Percentiles rank a stretch among this genome's conserved stretches.
Conservation (phyloP, 163 green algal species). For the Coccomyxa subellipsoidea region DNA sequence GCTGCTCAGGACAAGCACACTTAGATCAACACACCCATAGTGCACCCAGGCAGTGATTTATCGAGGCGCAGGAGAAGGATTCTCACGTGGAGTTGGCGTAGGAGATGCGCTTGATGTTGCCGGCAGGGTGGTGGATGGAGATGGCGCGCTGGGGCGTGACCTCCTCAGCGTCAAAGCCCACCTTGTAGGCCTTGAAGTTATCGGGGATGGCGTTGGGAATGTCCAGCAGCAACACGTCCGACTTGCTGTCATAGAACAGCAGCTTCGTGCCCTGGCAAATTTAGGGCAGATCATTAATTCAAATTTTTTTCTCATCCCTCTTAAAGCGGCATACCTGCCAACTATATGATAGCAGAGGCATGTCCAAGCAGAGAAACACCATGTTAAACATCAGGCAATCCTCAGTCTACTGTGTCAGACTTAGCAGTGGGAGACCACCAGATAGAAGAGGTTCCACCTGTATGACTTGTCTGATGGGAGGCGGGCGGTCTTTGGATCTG, state of each 20-base stretch:
- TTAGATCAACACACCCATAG: too few species aligned
- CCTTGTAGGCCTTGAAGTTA: background rate
- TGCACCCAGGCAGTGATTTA: too few species aligned
- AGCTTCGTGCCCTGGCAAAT: background rate
- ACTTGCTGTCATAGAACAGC: constrained; percentile 9
- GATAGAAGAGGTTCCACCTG: background rate
- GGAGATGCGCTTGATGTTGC: constrained; percentile 15
- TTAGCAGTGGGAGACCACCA: too few species aligned
- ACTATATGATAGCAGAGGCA: too few species aligned
- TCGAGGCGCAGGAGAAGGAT: too few species aligned
- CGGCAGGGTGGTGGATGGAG: constrained; percentile 7
- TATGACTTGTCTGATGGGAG: background rate
- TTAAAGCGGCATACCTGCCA: too few species aligned
- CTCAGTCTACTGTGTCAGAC: too few species aligned
- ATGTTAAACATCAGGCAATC: too few species aligned
- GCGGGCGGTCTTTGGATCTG: background rate
- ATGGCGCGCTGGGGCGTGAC: background rate
- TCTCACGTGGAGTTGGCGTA: constrained; percentile 1
- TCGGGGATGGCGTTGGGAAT: background rate
- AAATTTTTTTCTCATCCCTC: too few species aligned
- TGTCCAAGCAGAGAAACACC: too few species aligned
- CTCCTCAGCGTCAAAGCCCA: background rate
- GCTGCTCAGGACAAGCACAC: too few species aligned
- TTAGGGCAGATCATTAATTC: too few species aligned
- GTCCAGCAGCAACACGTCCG: constrained; percentile 8